Percentiles rank a stretch among this genome's conserved stretches.
Conservation (phyloP, 164 flowering plant genomes). For the Santalum album region DNA sequence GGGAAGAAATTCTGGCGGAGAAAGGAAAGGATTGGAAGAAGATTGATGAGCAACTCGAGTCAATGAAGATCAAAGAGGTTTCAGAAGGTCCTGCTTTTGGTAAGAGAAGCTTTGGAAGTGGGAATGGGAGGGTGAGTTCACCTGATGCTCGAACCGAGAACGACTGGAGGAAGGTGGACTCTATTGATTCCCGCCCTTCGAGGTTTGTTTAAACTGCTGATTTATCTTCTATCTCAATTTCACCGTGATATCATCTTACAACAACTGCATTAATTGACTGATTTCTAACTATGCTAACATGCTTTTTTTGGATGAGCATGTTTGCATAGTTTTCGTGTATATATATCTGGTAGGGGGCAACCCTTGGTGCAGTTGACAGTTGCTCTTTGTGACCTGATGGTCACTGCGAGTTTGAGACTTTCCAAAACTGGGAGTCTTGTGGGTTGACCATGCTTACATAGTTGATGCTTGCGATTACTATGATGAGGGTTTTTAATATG, state of each 20-base stretch:
- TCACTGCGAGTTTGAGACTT: too few relatives aligned
- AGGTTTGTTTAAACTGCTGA: slow-evolving; percentile 20
- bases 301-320: too few relatives aligned
- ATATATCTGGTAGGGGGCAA: too few relatives aligned
- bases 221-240: not conserved
- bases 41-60: slow-evolving; percentile 77
- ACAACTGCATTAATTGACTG: not conserved
- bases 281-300: not conserved
- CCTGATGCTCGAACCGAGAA: slow-evolving; percentile 30
- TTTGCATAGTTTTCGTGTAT: too few relatives aligned
- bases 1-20: slow-evolving; percentile 91
- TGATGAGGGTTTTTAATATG: too few relatives aligned
- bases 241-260: not conserved
- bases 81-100: slow-evolving; percentile 20
- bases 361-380: too few relatives aligned
- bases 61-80: slow-evolving; percentile 53
- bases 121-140: slow-evolving; percentile 24
- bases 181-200: slow-evolving; percentile 10
- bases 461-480: too few relatives aligned
- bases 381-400: too few relatives aligned
- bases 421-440: too few relatives aligned
- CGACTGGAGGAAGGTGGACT: slow-evolving; percentile 67
- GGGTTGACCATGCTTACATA: too few relatives aligned
- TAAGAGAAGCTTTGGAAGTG: slow-evolving; percentile 37
- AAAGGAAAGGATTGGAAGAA: slow-evolving; percentile 92